Conservation (phyloP, 495 filamentous ascomycete genomes). For the Annulohypoxylon bovei region DNA sequence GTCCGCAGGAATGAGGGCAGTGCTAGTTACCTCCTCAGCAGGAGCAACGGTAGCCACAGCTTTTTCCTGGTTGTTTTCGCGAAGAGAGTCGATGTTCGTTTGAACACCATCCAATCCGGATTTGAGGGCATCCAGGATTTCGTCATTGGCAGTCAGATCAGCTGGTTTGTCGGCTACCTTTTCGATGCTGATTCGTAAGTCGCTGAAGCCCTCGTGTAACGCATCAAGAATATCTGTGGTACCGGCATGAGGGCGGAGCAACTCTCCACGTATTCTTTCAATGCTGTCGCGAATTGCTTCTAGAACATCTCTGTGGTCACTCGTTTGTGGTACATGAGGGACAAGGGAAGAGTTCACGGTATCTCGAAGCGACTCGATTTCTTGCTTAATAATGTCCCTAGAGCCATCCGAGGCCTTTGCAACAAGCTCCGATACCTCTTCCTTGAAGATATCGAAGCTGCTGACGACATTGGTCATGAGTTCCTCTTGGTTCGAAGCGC, state of each 20-base stretch:
- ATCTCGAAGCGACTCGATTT: conserved; percentile 81
- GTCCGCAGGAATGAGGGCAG: conserved; percentile 50
- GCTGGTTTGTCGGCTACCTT: conserved; percentile 80
- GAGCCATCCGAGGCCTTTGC: conserved; percentile 55
- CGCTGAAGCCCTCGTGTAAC: conserved; percentile 81
- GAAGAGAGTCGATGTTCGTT: conserved; percentile 80
- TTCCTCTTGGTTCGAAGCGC: conserved; percentile 76
- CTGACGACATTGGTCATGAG: conserved; percentile 77
- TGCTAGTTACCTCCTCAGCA: conserved; percentile 43
- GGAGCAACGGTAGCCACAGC: conserved; percentile 65
- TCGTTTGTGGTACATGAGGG: conserved; percentile 59
- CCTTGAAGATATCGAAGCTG: conserved; percentile 76
- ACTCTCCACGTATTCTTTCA: conserved; percentile 72
- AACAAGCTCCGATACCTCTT: conserved; percentile 70
- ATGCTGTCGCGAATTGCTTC: conserved; percentile 76
- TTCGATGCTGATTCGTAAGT: conserved; percentile 77
- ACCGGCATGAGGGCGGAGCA: conserved; percentile 63
- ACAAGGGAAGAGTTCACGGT: conserved; percentile 75
- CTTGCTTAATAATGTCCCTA: conserved; percentile 76
- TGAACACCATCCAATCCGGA: conserved; percentile 77
- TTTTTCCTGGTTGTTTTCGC: conserved; percentile 62
- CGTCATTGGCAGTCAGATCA: conserved; percentile 81
- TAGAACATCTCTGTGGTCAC: conserved; percentile 67
- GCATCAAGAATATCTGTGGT: conserved; percentile 83
- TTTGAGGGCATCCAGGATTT: conserved; percentile 86